Conservation (phyloP, 2,329 filamentous ascomycete genomes). For the Sporothrix pseudoabietina region DNA sequence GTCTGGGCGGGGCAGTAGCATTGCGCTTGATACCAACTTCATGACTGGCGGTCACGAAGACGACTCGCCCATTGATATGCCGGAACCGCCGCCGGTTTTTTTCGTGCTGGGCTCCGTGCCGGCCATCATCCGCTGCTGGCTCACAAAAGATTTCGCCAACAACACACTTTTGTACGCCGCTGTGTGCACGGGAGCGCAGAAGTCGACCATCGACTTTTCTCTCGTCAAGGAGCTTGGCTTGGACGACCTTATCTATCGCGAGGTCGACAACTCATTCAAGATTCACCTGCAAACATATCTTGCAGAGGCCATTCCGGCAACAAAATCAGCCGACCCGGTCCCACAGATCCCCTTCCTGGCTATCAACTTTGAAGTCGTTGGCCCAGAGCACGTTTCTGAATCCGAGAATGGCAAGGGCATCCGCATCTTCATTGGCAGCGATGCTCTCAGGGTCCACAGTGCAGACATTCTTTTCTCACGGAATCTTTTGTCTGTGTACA, state of each 20-base stretch:
- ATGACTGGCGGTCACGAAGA: conserved; percentile 63
- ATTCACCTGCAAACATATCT: conserved; percentile 84
- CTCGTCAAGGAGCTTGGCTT: conserved; percentile 76
- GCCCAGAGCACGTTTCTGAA: conserved; percentile 54
- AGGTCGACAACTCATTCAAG: conserved; percentile 65
- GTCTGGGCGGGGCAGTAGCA: conserved; percentile 81
- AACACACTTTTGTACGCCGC: conserved; percentile 87
- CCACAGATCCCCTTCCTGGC: conserved; percentile 81
- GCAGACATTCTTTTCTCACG: conserved; percentile 91
- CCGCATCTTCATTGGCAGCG: conserved; percentile 87
- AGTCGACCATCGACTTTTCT: conserved; percentile 75
- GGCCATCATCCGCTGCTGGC: conserved; percentile 93
- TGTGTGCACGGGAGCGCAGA: conserved; percentile 87
- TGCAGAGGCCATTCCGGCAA: conserved; percentile 81
- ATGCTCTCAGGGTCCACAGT: conserved; percentile 80
- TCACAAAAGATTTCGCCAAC: conserved; percentile 87
- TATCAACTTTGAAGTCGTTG: conserved; percentile 74
- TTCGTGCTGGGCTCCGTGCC: conserved; percentile 87
- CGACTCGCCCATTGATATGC: conserved; percentile 70
- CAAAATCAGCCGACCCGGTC: conserved; percentile 69
- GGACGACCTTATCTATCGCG: conserved; percentile 64
- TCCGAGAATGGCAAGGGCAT: conserved; percentile 62
- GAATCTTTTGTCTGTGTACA: conserved; percentile 83
- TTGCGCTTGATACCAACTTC: conserved; percentile 77
- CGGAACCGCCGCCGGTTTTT: conserved; percentile 77